Evolutionary conservation across 2,329 filamentous ascomycete genomes (phyloP).

Genomic region (Fusarium clavum): DNA sequence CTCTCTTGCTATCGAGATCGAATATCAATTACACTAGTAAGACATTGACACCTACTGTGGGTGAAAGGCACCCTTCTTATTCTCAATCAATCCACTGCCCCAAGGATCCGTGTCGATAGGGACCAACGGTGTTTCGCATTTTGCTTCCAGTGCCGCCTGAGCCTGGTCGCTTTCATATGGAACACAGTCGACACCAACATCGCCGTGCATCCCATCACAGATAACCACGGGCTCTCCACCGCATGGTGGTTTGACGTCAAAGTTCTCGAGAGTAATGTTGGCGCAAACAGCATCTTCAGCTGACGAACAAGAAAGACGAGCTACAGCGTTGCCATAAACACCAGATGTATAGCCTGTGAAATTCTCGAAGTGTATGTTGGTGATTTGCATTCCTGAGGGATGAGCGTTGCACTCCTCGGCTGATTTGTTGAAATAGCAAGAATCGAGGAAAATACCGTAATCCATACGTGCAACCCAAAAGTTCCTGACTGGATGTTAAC

Average conservation of each 20-base stretch:
- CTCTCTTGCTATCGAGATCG: too few relatives aligned
- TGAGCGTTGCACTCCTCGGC: constrained; percentile 17
- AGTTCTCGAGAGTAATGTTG: constrained; percentile 42
- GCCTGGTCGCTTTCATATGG: constrained; percentile 23
- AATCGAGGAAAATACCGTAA: constrained; percentile 42
- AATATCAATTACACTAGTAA: too few relatives aligned
- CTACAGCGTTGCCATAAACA: constrained; percentile 40
- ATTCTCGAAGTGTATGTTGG: constrained; percentile 44
- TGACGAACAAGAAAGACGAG: constrained; percentile 37
- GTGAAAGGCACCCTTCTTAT: constrained; percentile 14
- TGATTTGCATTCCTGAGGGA: constrained; percentile 44
- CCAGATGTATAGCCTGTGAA: constrained; percentile 43
- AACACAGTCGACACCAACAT: constrained; percentile 42
- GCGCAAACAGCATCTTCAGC: constrained; percentile 43
- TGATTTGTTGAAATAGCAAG: constrained; percentile 43
- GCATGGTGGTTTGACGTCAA: constrained; percentile 40
- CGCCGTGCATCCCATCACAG: constrained; percentile 38
- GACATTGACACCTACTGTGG: neutral
- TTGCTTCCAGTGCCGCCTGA: constrained; percentile 14
- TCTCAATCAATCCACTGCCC: constrained; percentile 13
- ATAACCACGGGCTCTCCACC: constrained; percentile 37
- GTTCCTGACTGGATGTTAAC: constrained; percentile 21
- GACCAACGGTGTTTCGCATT: constrained; percentile 19
- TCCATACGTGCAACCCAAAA: constrained; percentile 44
- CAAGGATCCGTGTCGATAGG: constrained; percentile 25